Percentiles rank a stretch among this genome's conserved stretches.
Evolutionary conservation across 2,329 filamentous ascomycete species (phyloP).

Genomic region (Clonostachys rosea): DNA sequence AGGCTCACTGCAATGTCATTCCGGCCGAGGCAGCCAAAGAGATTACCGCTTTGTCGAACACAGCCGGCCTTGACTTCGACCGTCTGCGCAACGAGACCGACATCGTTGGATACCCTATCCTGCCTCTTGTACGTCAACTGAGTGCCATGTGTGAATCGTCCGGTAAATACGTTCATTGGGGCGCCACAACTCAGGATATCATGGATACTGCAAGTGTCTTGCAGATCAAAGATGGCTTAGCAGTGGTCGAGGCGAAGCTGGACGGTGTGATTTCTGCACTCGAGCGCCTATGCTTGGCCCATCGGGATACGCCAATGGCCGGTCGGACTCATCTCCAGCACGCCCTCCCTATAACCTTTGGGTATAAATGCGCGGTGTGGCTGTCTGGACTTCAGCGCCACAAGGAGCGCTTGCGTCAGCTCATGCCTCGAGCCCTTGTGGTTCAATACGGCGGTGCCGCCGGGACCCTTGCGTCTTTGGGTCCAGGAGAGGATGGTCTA

Average conservation of each 20-base stretch:
- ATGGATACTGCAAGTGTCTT: conserved; percentile 50
- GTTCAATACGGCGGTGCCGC: conserved; percentile 54
- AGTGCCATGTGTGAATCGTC: neutral
- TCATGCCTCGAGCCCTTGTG: conserved; percentile 37
- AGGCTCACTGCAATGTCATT: conserved; percentile 40
- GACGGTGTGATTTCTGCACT: conserved; percentile 34
- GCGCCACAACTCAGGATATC: conserved; percentile 55
- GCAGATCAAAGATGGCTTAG: conserved; percentile 45
- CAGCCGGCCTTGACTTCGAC: conserved; percentile 8
- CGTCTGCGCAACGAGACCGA: conserved; percentile 41
- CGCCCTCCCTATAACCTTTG: conserved; percentile 52
- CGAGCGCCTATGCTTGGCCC: conserved; percentile 30
- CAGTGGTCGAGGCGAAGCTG: conserved; percentile 38
- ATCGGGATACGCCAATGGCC: conserved; percentile 51
- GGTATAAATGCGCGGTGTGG: conserved; percentile 53
- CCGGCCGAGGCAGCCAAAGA: conserved; percentile 29
- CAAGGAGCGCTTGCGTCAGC: conserved; percentile 36
- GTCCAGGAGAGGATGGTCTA: conserved; percentile 37
- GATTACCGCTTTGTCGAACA: conserved; percentile 11
- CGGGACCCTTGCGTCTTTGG: conserved; percentile 48
- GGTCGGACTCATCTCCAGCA: conserved; percentile 54
- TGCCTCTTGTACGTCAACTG: conserved; percentile 42
- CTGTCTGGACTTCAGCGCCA: conserved; percentile 44
- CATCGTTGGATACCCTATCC: conserved; percentile 49
- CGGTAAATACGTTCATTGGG: conserved; percentile 47